Percentiles rank a stretch among this genome's conserved stretches.
Evolutionary conservation across 306 rosid genomes (phyloP).

Genomic region (Senna siamea): DNA sequence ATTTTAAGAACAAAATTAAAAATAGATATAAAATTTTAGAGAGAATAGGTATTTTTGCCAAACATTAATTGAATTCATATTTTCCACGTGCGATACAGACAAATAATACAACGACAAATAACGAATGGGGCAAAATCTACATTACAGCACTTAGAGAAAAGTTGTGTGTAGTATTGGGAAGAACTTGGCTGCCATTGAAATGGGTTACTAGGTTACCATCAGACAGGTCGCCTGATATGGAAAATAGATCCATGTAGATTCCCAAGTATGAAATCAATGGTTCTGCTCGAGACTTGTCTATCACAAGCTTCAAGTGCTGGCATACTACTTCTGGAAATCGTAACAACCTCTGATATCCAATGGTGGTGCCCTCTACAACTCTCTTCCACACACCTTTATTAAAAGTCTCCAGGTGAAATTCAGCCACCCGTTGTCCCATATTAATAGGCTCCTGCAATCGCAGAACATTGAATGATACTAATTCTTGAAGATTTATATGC

Average conservation of each 20-base stretch:
- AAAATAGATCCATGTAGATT: constrained; percentile 51
- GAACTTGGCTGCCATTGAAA: constrained; percentile 48
- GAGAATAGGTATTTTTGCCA: too few relatives aligned
- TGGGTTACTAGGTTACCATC: constrained; percentile 11
- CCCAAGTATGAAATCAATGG: constrained; percentile 67
- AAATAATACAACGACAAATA: neutral
- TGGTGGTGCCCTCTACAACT: constrained; percentile 68
- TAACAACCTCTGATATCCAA: constrained; percentile 78
- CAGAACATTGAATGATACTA: constrained; percentile 73
- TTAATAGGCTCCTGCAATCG: constrained; percentile 87
- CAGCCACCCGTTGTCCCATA: constrained; percentile 85
- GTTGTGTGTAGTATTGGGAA: constrained; percentile 34
- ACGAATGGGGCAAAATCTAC: constrained; percentile 18
- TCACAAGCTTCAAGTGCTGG: constrained; percentile 71
- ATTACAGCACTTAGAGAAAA: constrained; percentile 41
- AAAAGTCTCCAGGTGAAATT: constrained; percentile 70
- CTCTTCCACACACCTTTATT: constrained; percentile 59
- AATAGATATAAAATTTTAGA: too few relatives aligned
- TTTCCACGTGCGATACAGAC: neutral
- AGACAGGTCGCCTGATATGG: constrained; percentile 31
- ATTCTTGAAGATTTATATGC: constrained; percentile 59
- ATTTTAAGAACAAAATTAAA: too few relatives aligned
- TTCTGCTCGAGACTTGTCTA: constrained; percentile 70
- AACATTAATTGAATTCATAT: neutral
- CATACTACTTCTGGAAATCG: constrained; percentile 59